phyloP scores from a whole-genome alignment of 1,284 basidiomycete species.

The Blastosporella zonata region DNA sequence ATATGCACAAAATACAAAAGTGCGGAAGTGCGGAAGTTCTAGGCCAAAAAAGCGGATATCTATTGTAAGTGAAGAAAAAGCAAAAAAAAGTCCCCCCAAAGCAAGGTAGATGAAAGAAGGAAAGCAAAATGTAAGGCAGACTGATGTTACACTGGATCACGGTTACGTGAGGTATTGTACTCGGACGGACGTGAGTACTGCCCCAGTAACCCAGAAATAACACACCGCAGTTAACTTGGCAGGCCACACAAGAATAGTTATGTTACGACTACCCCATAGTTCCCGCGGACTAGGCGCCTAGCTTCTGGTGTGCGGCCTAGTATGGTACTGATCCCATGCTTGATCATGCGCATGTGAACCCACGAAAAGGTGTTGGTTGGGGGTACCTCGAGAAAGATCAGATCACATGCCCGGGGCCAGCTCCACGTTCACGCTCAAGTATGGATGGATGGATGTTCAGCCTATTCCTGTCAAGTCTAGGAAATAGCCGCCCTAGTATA shows the following conservation, averaged over 20 bases:
- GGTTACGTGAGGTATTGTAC: neutral
- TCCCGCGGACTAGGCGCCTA: constrained; percentile 1
- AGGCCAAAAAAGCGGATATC: constrained; percentile 2
- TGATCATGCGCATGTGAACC: neutral
- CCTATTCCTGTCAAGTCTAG: neutral
- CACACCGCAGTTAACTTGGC: neutral
- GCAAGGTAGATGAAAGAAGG: constrained; percentile 4
- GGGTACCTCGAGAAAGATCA: neutral
- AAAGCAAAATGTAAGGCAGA: neutral
- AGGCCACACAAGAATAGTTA: neutral
- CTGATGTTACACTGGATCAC: neutral
- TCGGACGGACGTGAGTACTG: neutral
- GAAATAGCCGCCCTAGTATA: neutral
- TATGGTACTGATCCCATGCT: constrained; percentile 3
- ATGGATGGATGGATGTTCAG: too few species aligned
- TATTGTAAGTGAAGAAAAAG: neutral
- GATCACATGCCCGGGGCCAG: neutral
- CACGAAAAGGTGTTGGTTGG: neutral
- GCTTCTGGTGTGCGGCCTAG: neutral
- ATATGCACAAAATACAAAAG: neutral
- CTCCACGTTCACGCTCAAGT: too few species aligned
- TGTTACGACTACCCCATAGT: neutral
- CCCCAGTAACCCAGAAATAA: neutral
- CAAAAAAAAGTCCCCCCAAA: constrained; percentile 9
- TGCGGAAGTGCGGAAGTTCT: neutral